These are phyloP conservation scores for Plantago lanceolata DNA, from an alignment of 305 asterid genomes.

Conservation along the genomic window DNA sequence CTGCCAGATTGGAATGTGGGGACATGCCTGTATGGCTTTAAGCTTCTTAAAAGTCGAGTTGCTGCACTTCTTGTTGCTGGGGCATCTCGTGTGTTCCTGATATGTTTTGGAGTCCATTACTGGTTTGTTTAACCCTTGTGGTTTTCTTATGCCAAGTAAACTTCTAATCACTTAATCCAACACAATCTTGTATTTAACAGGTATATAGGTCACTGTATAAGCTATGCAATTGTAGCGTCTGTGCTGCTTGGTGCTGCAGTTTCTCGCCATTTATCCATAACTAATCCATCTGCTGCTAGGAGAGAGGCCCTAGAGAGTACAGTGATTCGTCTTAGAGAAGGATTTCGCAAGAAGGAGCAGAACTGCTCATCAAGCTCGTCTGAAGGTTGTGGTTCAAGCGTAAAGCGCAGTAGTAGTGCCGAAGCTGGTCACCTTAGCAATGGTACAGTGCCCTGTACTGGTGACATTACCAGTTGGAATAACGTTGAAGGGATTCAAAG, in stretches of 20 bases:
- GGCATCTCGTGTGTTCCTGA: slow-evolving; percentile 81
- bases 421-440: slow-evolving; percentile 89
- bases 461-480: slow-evolving; percentile 77
- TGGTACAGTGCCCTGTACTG: slow-evolving; percentile 58
- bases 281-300: slow-evolving; percentile 87
- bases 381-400: slow-evolving; percentile 96
- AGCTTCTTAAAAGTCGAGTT: slow-evolving; percentile 88
- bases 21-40: slow-evolving; percentile 91
- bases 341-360: slow-evolving; percentile 89
- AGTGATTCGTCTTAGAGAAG: slow-evolving; percentile 91
- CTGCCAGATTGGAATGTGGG: slow-evolving; percentile 96
- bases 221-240: slow-evolving; percentile 95
- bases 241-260: slow-evolving; percentile 97
- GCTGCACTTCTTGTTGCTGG: slow-evolving; percentile 93
- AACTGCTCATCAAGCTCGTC: slow-evolving; percentile 93
- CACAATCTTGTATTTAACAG: slow-evolving; percentile 36
- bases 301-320: slow-evolving; percentile 96
- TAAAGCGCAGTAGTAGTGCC: slow-evolving; percentile 97
- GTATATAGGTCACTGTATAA: slow-evolving; percentile 93
- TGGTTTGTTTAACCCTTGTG: slow-evolving; percentile 54
- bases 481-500: slow-evolving; percentile 79
- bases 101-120: slow-evolving; percentile 96
- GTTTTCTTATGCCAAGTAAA: slow-evolving; percentile 7
- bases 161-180: slow-evolving; percentile 13
- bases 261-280: slow-evolving; percentile 82